phyloP scores from a whole-genome alignment of 129 eudicot species.

The Chrysanthemum seticuspe region DNA sequence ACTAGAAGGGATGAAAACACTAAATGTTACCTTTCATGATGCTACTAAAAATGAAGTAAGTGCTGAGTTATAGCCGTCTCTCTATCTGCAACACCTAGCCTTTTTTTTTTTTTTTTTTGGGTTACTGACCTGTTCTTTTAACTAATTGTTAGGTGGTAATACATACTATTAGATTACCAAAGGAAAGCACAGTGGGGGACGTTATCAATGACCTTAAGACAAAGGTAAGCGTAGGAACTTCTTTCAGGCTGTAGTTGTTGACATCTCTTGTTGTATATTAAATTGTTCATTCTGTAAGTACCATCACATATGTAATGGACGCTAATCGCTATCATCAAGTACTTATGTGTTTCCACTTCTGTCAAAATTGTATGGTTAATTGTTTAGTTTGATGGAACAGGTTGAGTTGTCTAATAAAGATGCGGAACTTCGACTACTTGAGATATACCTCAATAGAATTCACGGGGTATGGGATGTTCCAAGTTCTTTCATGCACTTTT shows the following conservation, averaged over 20 bases:
- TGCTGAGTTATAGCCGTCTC: background rate
- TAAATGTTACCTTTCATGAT: slow-evolving; percentile 14
- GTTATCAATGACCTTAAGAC: slow-evolving; percentile 52
- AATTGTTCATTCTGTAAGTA: background rate
- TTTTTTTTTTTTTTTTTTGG: no score
- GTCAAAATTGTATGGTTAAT: background rate
- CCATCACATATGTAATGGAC: background rate
- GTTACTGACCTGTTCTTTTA: background rate
- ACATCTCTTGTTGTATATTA: background rate
- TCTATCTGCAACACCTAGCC: background rate
- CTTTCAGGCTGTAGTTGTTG: background rate
- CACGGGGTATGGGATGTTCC: slow-evolving; percentile 57
- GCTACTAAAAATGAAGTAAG: slow-evolving; percentile 65
- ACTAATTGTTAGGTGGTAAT: slow-evolving; percentile 36
- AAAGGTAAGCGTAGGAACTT: slow-evolving; percentile 34
- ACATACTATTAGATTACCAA: slow-evolving; percentile 14
- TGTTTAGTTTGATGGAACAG: slow-evolving; percentile 23
- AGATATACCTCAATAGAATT: slow-evolving; percentile 81
- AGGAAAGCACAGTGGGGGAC: slow-evolving; percentile 29
- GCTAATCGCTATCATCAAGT: background rate
- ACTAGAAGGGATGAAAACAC: slow-evolving; percentile 24
- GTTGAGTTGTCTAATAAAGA: slow-evolving; percentile 76
- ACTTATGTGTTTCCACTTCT: background rate
- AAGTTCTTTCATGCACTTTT: slow-evolving; percentile 3
- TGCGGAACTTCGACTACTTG: slow-evolving; percentile 84